These are phyloP conservation scores for Cordyceps pruinosa DNA, from an alignment of 2,329 filamentous ascomycete species.

Conservation along the genomic window DNA sequence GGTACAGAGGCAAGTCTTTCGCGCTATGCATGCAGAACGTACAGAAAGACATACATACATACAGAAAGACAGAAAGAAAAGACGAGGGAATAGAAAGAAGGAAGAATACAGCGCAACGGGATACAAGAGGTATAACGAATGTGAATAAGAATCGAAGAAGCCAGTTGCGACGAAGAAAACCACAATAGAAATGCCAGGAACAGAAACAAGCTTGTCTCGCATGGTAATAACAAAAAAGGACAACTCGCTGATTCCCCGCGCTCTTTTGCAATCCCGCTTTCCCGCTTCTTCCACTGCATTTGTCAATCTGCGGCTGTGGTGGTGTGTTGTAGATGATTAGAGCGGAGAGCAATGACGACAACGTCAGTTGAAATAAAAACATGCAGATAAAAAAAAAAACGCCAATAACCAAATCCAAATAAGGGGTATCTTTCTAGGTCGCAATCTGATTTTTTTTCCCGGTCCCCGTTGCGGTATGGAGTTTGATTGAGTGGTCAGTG, in stretches of 20 bases:
- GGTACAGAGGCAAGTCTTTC: background rate
- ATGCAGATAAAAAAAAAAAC: constrained; percentile 1
- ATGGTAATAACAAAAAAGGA: constrained; percentile 9
- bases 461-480: background rate
- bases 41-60: too few species aligned
- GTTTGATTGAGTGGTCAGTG: background rate
- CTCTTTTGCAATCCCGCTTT: background rate
- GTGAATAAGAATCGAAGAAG: constrained; percentile 7
- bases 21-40: constrained; percentile 16
- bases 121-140: constrained; percentile 5
- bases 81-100: constrained; percentile 13
- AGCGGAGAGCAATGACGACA: background rate
- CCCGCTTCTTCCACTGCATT: background rate
- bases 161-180: background rate
- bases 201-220: background rate
- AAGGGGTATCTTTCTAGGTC: constrained; percentile 22
- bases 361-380: background rate
- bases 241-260: constrained; percentile 1
- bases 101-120: constrained; percentile 8
- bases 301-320: background rate
- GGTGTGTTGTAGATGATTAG: background rate
- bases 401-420: constrained; percentile 14
- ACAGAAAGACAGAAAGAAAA: constrained; percentile 12
- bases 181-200: constrained; percentile 12
- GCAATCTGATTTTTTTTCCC: constrained; percentile 7